phyloP scores from a whole-genome alignment of 1,284 basidiomycete genomes.

The Ceratobasidium theobromae region DNA sequence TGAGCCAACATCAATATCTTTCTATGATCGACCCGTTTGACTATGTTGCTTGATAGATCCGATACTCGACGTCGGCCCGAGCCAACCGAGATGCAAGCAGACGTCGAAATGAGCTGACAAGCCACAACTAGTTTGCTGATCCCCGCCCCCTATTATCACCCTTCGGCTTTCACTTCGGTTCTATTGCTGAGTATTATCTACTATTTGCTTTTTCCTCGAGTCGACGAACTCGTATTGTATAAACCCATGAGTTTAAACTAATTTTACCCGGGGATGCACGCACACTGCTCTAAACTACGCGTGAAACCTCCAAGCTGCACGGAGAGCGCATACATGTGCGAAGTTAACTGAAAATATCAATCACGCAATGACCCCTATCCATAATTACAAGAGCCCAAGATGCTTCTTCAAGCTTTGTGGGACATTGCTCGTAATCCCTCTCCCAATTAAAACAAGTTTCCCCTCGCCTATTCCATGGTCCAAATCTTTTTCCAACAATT shows the following conservation, averaged over 20 bases:
- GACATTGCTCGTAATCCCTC: conserved; percentile 54
- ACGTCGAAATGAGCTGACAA: conserved; percentile 14
- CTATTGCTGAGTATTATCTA: too few relatives aligned
- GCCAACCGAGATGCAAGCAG: conserved; percentile 28
- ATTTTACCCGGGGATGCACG: too few relatives aligned
- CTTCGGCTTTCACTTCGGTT: neutral
- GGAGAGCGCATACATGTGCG: neutral
- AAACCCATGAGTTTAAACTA: too few relatives aligned
- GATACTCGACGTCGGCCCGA: conserved; percentile 27
- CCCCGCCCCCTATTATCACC: too few relatives aligned
- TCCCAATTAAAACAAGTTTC: conserved; percentile 87
- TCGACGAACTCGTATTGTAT: too few relatives aligned
- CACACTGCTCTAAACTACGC: too few relatives aligned
- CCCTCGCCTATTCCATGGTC: conserved; percentile 48
- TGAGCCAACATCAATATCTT: conserved; percentile 44
- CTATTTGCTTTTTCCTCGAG: too few relatives aligned
- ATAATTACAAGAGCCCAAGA: neutral
- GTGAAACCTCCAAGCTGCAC: neutral
- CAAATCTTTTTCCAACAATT: conserved; percentile 50
- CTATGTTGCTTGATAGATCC: neutral
- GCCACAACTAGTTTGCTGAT: neutral
- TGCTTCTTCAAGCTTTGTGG: neutral
- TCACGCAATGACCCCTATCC: neutral
- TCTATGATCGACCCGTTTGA: neutral
- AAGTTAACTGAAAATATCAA: neutral